A percentile compares a stretch with the other conserved stretches of the same genome.
phyloP scores from a whole-genome alignment of 2,329 filamentous ascomycete species.

The Metarhizium album region DNA sequence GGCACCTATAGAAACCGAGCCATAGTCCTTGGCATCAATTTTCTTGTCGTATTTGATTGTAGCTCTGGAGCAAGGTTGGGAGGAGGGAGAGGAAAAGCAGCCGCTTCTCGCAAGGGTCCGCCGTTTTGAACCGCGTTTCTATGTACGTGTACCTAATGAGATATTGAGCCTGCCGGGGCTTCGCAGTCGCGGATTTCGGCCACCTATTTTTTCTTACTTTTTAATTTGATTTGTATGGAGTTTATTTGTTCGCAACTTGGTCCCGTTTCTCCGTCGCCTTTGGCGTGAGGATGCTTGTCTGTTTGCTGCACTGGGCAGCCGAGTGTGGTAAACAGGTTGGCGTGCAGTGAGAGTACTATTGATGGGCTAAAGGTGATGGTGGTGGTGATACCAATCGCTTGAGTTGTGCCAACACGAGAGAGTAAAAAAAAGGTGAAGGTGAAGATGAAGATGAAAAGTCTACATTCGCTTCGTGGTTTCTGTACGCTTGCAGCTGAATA shows the following conservation, averaged over 20 bases:
- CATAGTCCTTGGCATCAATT: not conserved
- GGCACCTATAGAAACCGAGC: not conserved
- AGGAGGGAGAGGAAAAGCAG: slow-evolving; percentile 4
- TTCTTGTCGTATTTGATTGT: slow-evolving; percentile 11
- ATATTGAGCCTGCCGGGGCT: slow-evolving; percentile 18
- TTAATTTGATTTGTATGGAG: slow-evolving; percentile 23
- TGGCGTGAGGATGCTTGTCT: not conserved
- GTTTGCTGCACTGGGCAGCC: not conserved
- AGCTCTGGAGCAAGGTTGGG: slow-evolving; percentile 12
- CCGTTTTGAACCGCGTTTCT: slow-evolving; percentile 7
- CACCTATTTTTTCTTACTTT: slow-evolving; percentile 8
- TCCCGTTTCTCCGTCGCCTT: not conserved
- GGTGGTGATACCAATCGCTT: not conserved
- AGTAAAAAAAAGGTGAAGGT: too few relatives aligned
- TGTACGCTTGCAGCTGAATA: slow-evolving; percentile 13
- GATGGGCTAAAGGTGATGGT: not conserved
- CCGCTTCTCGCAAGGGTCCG: slow-evolving; percentile 6
- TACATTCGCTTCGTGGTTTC: slow-evolving; percentile 2
- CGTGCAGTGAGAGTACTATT: not conserved
- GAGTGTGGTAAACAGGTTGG: not conserved
- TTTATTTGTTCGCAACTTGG: slow-evolving; percentile 7
- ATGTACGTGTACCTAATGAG: slow-evolving; percentile 28
- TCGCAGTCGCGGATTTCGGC: slow-evolving; percentile 18
- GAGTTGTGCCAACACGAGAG: not conserved
- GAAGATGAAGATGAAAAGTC: not conserved